Base-by-base conservation (phyloP, 2,329 filamentous ascomycete species). In the Paracoccidioides lutzii region DNA sequence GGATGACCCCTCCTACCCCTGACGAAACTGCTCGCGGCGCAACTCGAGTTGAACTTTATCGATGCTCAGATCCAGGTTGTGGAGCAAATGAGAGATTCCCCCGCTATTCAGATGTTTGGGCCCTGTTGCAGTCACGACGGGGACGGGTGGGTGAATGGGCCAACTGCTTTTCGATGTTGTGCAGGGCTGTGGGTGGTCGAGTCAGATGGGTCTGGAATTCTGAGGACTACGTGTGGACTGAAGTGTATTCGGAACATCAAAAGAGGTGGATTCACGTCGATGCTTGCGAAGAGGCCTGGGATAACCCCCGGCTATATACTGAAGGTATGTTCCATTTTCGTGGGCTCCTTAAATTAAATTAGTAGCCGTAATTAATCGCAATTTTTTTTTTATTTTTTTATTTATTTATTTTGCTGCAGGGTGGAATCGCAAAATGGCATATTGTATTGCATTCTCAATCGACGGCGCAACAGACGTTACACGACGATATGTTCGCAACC, bases 141-240 rank as follows among this genome's bases (percentile, higher is more conserved):
- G 93, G 93, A 40, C 84, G 93, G 62, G 86, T 86, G 59, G 93
- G 93, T 59, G 93, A 98, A 75, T 97, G 93, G 90, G 90, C 89
- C 62, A 97, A 96, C 73, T 96, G 90, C 78, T 98, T 98, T 75
- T 91, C 86, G 74, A 97, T 97, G 93, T 80, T 98, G 53, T 97
- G 91, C 76, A 83, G 91, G 58, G 93, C 93, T 4, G 83, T 97
- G 12, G 91, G 91, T 52, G 88, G 87, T 58, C 82, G 91, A 59
- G 90, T 96, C 30, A 83, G 93, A 65, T 98, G 93, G 93, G 87
- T 98, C 9, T 98, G 93, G 93, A 97, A 97, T 64, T 85, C 87
- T 35, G 93, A 97, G 71, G 93, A 97, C 69, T 88, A 96, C 66
- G 88, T 96, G 32, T 98, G 93, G 93, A 95, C 90, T 0, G 93